phyloP scores from a whole-genome alignment of 164 flowering plant species.

The Sextonia rubra region DNA sequence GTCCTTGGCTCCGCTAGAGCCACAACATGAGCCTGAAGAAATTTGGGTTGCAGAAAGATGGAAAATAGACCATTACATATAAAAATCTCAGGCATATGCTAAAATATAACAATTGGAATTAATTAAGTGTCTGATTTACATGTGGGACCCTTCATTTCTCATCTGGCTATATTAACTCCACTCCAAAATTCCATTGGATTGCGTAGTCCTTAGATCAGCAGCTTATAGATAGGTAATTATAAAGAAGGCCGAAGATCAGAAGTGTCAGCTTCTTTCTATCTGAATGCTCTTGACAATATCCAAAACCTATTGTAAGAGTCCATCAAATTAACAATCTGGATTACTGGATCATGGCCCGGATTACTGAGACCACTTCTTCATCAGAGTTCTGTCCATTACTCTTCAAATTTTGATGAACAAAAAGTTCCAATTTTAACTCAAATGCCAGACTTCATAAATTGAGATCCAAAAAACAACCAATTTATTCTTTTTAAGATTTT shows the following conservation, averaged over 20 bases:
- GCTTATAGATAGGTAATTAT: no score
- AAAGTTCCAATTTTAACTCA: background rate
- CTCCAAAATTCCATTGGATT: background rate
- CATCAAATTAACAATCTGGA: background rate
- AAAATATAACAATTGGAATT: no score
- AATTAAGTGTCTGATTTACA: background rate
- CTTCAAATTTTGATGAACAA: background rate
- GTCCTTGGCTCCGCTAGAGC: background rate
- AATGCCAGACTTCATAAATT: background rate
- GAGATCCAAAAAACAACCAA: background rate
- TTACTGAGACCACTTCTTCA: no score
- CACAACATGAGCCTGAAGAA: background rate
- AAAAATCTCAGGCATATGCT: background rate
- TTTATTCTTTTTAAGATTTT: no score
- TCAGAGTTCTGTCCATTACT: background rate
- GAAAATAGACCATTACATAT: background rate
- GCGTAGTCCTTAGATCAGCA: background rate
- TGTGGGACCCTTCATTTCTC: background rate
- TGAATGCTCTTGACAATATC: background rate
- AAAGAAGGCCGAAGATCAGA: background rate
- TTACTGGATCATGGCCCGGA: no score
- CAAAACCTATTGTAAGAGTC: background rate
- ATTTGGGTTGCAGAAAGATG: background rate
- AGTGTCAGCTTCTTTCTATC: background rate
- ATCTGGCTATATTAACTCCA: background rate